A percentile compares a stretch with the other conserved stretches of the same genome.
These are phyloP conservation scores for Xylariomycetidae sp. DNA, from an alignment of 2,329 filamentous ascomycete genomes.

Conservation along the genomic window DNA sequence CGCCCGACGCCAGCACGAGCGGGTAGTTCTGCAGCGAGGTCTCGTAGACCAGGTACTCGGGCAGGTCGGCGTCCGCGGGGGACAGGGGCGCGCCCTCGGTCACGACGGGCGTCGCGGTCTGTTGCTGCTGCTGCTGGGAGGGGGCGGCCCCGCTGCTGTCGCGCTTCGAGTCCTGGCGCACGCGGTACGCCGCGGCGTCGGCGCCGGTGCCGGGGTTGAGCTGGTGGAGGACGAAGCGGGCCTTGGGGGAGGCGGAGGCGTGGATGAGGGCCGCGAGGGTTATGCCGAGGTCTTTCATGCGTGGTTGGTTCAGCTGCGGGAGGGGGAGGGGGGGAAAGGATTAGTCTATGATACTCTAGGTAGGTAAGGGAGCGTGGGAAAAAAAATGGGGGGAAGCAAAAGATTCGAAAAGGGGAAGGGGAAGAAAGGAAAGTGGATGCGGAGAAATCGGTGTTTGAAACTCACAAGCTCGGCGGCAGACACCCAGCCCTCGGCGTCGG, in stretches of 20 bases:
- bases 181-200: constrained; percentile 29
- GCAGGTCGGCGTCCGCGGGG: constrained; percentile 29
- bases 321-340: too few species aligned
- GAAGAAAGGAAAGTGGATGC: neutral
- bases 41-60: constrained; percentile 39
- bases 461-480: constrained; percentile 34
- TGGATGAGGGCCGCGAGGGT: constrained; percentile 32
- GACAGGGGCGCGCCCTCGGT: constrained; percentile 27
- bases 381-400: neutral
- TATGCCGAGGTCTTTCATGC: constrained; percentile 30
- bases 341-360: too few species aligned
- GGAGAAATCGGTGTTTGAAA: constrained; percentile 5
- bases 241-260: constrained; percentile 31
- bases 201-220: constrained; percentile 16
- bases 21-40: constrained; percentile 41
- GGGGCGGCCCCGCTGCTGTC: constrained; percentile 15
- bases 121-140: too few species aligned
- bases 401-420: too few species aligned
- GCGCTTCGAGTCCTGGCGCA: constrained; percentile 28
- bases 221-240: constrained; percentile 31
- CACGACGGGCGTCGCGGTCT: too few species aligned
- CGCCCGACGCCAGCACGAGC: constrained; percentile 34
- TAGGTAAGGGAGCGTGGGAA: too few species aligned
- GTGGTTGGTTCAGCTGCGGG: constrained; percentile 30
- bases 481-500: constrained; percentile 37